A percentile compares a stretch with the other conserved stretches of the same genome.
Evolutionary conservation across 176 grass and related monocot genomes (phyloP).

Genomic region (Melocanna baccifera): DNA sequence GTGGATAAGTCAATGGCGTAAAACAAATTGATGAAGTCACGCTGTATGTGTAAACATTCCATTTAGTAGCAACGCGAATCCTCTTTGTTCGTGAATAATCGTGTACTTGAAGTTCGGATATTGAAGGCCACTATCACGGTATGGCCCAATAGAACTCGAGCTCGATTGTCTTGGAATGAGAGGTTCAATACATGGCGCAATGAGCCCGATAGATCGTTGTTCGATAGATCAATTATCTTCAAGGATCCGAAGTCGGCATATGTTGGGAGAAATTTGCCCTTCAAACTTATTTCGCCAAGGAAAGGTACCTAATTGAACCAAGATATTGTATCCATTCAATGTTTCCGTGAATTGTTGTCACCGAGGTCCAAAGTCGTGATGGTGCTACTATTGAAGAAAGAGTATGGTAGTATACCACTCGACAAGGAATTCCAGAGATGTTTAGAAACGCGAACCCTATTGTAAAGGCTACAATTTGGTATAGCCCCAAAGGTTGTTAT

Average conservation of each 20-base stretch:
- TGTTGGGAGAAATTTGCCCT: not conserved
- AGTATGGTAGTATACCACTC: not conserved
- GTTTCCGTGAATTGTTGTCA: conserved; percentile 15
- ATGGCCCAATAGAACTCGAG: too few relatives aligned
- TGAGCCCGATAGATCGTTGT: not conserved
- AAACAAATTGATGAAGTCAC: not conserved
- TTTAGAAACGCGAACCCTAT: not conserved
- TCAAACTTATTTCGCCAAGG: conserved; percentile 6
- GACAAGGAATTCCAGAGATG: conserved; percentile 17
- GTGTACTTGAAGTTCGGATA: too few relatives aligned
- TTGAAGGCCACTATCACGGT: too few relatives aligned
- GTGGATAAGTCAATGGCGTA: not conserved
- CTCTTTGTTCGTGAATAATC: not conserved
- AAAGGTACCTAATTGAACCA: not conserved
- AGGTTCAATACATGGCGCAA: conserved; percentile 32
- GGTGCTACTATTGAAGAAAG: not conserved
- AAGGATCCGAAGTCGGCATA: not conserved
- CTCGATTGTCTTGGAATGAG: not conserved
- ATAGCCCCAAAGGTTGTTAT: conserved; percentile 21
- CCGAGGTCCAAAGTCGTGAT: not conserved
- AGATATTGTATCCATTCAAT: not conserved
- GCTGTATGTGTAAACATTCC: not conserved
- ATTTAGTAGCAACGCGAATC: conserved; percentile 15
- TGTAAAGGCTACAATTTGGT: not conserved
- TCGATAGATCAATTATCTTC: not conserved